phyloP scores from a whole-genome alignment of 2,329 filamentous ascomycete species.

The Exophiala mesophila region DNA sequence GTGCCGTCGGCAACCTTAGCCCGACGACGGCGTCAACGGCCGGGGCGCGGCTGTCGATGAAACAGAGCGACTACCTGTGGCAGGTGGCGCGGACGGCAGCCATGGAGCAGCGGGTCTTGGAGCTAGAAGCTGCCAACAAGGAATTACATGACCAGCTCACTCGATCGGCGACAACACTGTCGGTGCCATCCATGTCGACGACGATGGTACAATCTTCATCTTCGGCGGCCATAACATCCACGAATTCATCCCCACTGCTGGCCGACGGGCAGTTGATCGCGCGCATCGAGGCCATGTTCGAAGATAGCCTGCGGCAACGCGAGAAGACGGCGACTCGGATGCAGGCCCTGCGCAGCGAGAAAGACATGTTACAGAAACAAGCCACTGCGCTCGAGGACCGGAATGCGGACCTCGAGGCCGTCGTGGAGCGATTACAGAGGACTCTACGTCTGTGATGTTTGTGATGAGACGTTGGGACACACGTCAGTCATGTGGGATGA shows the following conservation, averaged over 20 bases:
- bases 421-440: slow-evolving; percentile 43
- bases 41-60: slow-evolving; percentile 27
- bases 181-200: not conserved
- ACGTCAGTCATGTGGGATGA: too few species aligned
- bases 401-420: slow-evolving; percentile 34
- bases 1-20: not conserved
- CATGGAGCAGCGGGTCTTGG: slow-evolving; percentile 39
- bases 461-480: too few species aligned
- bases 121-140: slow-evolving; percentile 38
- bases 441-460: slow-evolving; percentile 33
- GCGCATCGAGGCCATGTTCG: slow-evolving; percentile 36
- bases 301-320: slow-evolving; percentile 36
- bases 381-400: slow-evolving; percentile 38
- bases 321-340: slow-evolving; percentile 35
- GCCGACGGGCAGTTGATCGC: slow-evolving; percentile 24
- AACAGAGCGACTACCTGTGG: slow-evolving; percentile 36
- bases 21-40: slow-evolving; percentile 1
- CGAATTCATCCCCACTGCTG: not conserved
- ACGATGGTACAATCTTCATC: not conserved
- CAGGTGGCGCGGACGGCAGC: slow-evolving; percentile 39
- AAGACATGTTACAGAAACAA: slow-evolving; percentile 37
- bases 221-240: not conserved
- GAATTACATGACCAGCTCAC: slow-evolving; percentile 32
- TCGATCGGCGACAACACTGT: not conserved
- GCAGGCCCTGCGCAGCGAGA: slow-evolving; percentile 37